These are phyloP conservation scores for Sphaceloma murrayae DNA, from an alignment of 2,329 filamentous ascomycete genomes.

Conservation along the genomic window DNA sequence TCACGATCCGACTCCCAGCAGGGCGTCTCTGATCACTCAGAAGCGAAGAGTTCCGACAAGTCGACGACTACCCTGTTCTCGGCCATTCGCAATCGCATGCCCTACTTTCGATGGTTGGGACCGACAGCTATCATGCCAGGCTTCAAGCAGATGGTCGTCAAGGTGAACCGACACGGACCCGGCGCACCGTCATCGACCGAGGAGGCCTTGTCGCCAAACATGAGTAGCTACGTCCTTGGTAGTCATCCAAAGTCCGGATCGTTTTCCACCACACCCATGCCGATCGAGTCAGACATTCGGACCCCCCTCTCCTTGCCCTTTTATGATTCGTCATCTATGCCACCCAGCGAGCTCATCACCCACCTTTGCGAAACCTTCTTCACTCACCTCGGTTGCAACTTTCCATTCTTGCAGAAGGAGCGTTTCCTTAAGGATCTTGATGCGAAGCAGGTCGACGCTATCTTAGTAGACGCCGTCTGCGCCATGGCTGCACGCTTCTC, in stretches of 20 bases:
- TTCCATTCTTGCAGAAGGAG: constrained; percentile 66
- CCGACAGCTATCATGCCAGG: constrained; percentile 85
- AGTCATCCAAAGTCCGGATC: constrained; percentile 17
- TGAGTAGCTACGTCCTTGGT: constrained; percentile 16
- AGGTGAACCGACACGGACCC: constrained; percentile 56
- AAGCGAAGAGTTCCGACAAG: background rate
- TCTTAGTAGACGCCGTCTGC: constrained; percentile 79
- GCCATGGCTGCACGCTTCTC: constrained; percentile 75
- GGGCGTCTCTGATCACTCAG: background rate
- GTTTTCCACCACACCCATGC: constrained; percentile 23
- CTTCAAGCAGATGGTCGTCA: constrained; percentile 86
- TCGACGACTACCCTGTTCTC: constrained; percentile 23
- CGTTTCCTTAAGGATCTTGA: constrained; percentile 66
- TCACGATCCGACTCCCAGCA: background rate
- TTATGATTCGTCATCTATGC: constrained; percentile 65
- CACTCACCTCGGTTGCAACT: constrained; percentile 70
- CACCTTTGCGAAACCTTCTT: constrained; percentile 76
- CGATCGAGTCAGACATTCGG: constrained; percentile 33
- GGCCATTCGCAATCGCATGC: constrained; percentile 53
- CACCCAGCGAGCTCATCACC: constrained; percentile 65
- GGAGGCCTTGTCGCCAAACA: constrained; percentile 26
- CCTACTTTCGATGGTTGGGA: constrained; percentile 85
- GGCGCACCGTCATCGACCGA: constrained; percentile 50
- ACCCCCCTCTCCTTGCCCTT: constrained; percentile 47
- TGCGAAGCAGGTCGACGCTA: constrained; percentile 72